These are phyloP conservation scores for Candida montana DNA, from an alignment of 805 yeast genomes.

Conservation along the genomic window DNA sequence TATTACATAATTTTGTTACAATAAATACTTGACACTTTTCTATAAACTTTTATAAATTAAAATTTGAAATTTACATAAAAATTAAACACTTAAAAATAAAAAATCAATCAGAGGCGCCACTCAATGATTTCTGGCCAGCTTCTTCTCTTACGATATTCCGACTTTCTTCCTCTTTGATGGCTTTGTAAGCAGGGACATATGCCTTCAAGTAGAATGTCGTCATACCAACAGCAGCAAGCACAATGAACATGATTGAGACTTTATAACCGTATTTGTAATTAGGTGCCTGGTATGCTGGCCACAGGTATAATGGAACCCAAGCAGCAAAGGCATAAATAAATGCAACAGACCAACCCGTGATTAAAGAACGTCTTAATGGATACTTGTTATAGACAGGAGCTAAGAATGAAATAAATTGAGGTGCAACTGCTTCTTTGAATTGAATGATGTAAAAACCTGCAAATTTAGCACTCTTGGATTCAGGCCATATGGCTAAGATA, in stretches of 20 bases:
- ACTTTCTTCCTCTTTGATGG: neutral
- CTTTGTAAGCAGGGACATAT: neutral
- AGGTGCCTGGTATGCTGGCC: constrained; percentile 41
- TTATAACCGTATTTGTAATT: constrained; percentile 35
- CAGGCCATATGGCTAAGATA: constrained; percentile 11
- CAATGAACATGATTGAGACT: neutral
- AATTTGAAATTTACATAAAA: no score
- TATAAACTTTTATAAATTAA: no score
- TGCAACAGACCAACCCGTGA: constrained; percentile 35
- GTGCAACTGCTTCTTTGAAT: constrained; percentile 6
- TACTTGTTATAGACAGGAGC: constrained; percentile 23
- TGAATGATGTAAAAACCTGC: constrained; percentile 12
- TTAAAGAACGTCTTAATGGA: constrained; percentile 34
- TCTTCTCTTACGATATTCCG: neutral
- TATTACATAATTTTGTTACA: no score
- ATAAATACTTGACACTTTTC: no score
- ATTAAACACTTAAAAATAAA: no score
- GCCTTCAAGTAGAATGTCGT: neutral
- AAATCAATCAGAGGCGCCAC: no score
- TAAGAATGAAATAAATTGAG: constrained; percentile 9
- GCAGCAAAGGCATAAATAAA: constrained; percentile 41
- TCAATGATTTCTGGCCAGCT: no score
- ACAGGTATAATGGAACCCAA: constrained; percentile 34
- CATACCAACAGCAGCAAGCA: neutral
- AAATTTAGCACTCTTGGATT: constrained; percentile 3